These are phyloP conservation scores for Septoria linicola DNA, from an alignment of 2,329 filamentous ascomycete species.

Conservation along the genomic window DNA sequence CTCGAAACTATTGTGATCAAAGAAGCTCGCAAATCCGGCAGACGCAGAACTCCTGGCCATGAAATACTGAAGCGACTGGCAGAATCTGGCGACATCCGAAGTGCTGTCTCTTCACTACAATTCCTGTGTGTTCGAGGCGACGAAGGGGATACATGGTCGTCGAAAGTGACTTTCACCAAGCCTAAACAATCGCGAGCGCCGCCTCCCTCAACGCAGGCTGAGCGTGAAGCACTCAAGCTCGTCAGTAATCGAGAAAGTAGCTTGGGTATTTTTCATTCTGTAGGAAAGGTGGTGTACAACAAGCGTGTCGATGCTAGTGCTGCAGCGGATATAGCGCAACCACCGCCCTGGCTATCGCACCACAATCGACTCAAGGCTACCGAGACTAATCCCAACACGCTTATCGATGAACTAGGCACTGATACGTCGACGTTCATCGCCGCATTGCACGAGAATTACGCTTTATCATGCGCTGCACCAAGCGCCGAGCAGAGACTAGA, in stretches of 20 bases:
- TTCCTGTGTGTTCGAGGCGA: constrained; percentile 87
- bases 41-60: constrained; percentile 73
- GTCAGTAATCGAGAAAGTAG: constrained; percentile 85
- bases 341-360: constrained; percentile 49
- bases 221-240: constrained; percentile 74
- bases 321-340: constrained; percentile 40
- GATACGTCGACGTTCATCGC: constrained; percentile 88
- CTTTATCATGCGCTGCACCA: constrained; percentile 71
- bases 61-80: constrained; percentile 75
- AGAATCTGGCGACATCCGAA: constrained; percentile 87
- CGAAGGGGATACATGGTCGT: constrained; percentile 70
- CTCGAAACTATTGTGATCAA: constrained; percentile 79
- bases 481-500: constrained; percentile 65
- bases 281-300: constrained; percentile 95
- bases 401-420: constrained; percentile 92
- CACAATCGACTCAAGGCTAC: constrained; percentile 45
- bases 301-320: constrained; percentile 66
- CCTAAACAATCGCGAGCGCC: constrained; percentile 62
- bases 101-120: constrained; percentile 85
- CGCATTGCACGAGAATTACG: constrained; percentile 90
- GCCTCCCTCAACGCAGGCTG: constrained; percentile 67
- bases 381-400: constrained; percentile 56
- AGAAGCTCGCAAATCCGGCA: constrained; percentile 75
- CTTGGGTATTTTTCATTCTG: constrained; percentile 91
- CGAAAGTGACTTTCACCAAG: constrained; percentile 69